Base-by-base conservation (phyloP, 768 basidiomycete genomes). In the Cystofilobasidium macerans region DNA sequence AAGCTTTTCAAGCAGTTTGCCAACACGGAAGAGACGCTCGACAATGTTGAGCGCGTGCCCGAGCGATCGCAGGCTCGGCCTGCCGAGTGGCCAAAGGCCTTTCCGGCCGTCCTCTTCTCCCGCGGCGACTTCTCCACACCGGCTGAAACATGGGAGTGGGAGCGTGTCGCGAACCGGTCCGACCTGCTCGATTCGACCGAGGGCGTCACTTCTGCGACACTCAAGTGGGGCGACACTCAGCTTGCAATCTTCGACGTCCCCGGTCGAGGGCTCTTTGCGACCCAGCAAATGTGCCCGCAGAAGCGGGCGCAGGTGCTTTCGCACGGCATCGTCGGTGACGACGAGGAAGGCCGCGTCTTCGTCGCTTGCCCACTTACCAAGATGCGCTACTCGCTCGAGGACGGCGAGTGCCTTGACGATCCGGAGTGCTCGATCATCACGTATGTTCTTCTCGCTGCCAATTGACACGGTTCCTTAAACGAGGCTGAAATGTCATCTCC, bases 201-300 rank as follows among this genome's bases (percentile, higher is more conserved):
- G 22, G 80, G 78, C 3, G 80, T 82, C 0, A 83, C 83, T 62
- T 81, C 62, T 2, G 66, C 65, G 32, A 36, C 67, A 0, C 57
- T 70, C 66, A 70, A 70, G 61, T 63, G 66, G 28, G 70, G 69
- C 12, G 75, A 76, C 68, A 82, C 82, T 8, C 85, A 86, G 71
- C 75, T 88, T 7, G 86, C 86, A 1, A 78, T 87, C 33, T 88
- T 82, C 73, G 82, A 83, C 71, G 79, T 87, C 26, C 83, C 85
- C 0, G 76, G 76, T 0, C 77, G 79, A 48, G 82, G 82, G 0
- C 81, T 82, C 70, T 87, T 81, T 71, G 84, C 84, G 1, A 84
- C 83, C 2, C 86, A 87, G 72, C 85, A 87, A 74, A 82, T 86
- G 76, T 74, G 58, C 26, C 65, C 65, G 30, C 65, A 66, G 58